Base-by-base conservation (phyloP, 176 grass and related monocot species). In the Alopecurus myosuroides region DNA sequence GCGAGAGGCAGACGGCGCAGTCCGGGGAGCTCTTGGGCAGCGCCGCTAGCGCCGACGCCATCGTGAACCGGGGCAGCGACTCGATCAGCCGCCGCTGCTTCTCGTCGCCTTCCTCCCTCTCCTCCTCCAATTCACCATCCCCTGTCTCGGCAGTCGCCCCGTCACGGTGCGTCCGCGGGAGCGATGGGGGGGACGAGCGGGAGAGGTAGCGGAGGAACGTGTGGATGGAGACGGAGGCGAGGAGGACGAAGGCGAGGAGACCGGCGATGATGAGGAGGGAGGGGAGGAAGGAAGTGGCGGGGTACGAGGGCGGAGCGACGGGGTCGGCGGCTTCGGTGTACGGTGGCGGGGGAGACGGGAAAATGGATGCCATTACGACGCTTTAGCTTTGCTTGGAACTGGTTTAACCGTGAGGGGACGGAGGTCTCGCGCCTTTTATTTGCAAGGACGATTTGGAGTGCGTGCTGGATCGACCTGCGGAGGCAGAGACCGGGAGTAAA, bases 1-100 rank as follows among this genome's bases (percentile, higher is more conserved):
- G 93, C 35, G 87, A 95, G 12, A 95, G 91, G 88, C 96, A 98
- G 8, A 98, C 96, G 33, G 93, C 93, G 77, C 96, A 98, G 86
- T 98, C 96, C 7, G 89, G 89, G 3, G 96, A 93, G 41, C 93
- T 92, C 90, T 85, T 93, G 7, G 96, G 93, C 3, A 94, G 83
- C 45, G 77, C 73, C 13, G 91, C 87, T 13, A 94, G 78, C 18
- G 94, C 68, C 1, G 91, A 97, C 4, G 87, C 94, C 79, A 98
- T 92, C 41, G 91, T 92, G 87, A 95, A 98, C 71, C 95, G 76
- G 9, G 96, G 96, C 63, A 98, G 91, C 20, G 93, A 91, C 12
- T 95, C 93, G 70, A 98, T 94, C 83, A 98, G 76, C n/a, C 65
- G 82, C 48, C 41, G 61, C 70, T 28, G 61, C 70, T 88, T 89